A percentile compares a stretch with the other conserved stretches of the same genome.
Conservation (phyloP, 306 rosid species). For the Erythrophleum fordii region DNA sequence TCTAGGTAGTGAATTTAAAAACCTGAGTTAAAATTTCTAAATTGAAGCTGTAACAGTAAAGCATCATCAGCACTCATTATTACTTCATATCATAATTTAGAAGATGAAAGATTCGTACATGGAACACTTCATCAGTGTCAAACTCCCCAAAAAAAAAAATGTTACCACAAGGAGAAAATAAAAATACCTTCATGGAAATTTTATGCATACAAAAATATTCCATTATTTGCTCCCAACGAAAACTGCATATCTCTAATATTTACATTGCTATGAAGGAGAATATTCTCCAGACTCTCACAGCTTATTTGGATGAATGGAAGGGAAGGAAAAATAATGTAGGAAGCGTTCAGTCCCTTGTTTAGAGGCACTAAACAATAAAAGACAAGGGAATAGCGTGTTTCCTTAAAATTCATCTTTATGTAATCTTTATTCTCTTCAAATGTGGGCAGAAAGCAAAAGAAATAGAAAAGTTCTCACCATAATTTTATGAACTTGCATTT, state of each 20-base stretch:
- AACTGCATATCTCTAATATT: conserved; percentile 14
- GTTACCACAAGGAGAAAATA: conserved; percentile 12
- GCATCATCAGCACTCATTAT: conserved; percentile 10
- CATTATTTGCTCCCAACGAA: conserved; percentile 9
- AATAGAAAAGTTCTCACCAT: conserved; percentile 12
- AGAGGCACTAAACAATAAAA: conserved; percentile 19
- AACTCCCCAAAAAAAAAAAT: not conserved
- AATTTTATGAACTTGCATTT: conserved; percentile 28
- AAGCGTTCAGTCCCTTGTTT: conserved; percentile 23
- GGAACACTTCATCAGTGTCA: conserved; percentile 18
- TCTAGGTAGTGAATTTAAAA: conserved; percentile 3
- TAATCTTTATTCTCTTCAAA: conserved; percentile 28
- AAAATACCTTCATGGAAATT: conserved; percentile 13
- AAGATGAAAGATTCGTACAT: conserved; percentile 1
- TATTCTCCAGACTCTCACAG: not conserved
- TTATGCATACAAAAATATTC: not conserved
- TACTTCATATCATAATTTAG: conserved; percentile 11
- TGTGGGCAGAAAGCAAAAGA: conserved; percentile 26
- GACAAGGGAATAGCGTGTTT: conserved; percentile 21
- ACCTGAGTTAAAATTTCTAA: not conserved
- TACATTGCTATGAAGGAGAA: conserved; percentile 5
- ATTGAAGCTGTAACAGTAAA: conserved; percentile 26
- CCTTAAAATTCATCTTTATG: conserved; percentile 1
- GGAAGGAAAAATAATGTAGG: conserved; percentile 9
- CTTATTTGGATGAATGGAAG: not conserved